Conservation (phyloP, 306 rosid genomes). For the Casuarina glauca region DNA sequence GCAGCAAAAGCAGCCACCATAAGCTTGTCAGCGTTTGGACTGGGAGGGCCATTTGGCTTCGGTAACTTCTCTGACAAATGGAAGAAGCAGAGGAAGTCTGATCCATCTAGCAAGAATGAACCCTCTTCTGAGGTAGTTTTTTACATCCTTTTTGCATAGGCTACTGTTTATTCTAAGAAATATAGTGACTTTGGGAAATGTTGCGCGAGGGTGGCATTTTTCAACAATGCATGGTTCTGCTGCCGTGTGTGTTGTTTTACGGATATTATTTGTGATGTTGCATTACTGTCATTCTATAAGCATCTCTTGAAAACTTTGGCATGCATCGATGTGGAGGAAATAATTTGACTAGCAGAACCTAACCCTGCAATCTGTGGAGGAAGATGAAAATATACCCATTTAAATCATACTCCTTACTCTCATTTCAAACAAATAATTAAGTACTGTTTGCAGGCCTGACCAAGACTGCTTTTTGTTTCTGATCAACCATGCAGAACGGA, state of each 20-base stretch:
- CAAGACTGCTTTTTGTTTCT: not conserved
- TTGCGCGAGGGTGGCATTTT: not conserved
- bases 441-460: not conserved
- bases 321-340: constrained; percentile 12
- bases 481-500: constrained; percentile 48
- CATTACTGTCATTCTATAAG: not conserved
- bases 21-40: constrained; percentile 70
- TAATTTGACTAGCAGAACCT: not conserved
- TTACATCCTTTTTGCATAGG: constrained; percentile 2
- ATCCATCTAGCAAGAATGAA: constrained; percentile 52
- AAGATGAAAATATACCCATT: constrained; percentile 6
- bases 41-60: constrained; percentile 67
- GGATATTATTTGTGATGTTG: not conserved
- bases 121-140: constrained; percentile 51
- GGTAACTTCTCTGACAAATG: constrained; percentile 66
- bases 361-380: not conserved
- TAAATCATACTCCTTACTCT: not conserved
- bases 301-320: constrained; percentile 5
- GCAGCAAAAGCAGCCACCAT: constrained; percentile 70
- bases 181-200: constrained; percentile 7
- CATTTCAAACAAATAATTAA: not conserved
- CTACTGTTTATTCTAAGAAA: not conserved
- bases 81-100: constrained; percentile 62
- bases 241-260: not conserved
- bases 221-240: constrained; percentile 11